A percentile compares a stretch with the other conserved stretches of the same genome.
Evolutionary conservation across 257 asterid genomes (phyloP).

Genomic region (Solanum verrucosum): DNA sequence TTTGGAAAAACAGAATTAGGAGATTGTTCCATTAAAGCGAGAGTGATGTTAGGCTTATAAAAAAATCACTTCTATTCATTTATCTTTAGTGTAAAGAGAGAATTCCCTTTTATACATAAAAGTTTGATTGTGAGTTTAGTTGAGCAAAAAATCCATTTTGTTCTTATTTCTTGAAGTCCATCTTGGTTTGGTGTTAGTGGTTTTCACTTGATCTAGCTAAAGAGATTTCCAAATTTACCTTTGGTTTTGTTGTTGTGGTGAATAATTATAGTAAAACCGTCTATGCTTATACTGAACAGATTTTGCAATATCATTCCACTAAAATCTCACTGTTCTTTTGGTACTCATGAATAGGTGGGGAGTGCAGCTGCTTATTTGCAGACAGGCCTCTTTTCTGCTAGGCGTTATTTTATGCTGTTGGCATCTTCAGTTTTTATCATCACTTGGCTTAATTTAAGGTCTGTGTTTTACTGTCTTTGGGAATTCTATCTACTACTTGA

Average conservation of each 20-base stretch:
- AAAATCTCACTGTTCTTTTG: neutral
- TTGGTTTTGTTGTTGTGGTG: neutral
- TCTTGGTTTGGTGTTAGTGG: neutral
- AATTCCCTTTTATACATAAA: neutral
- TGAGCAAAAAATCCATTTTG: neutral
- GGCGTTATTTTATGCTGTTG: conserved; percentile 50
- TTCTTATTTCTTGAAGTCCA: neutral
- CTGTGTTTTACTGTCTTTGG: conserved; percentile 3
- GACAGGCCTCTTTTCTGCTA: conserved; percentile 46
- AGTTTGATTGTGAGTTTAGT: neutral
- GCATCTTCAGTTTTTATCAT: conserved; percentile 65
- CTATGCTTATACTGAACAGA: neutral
- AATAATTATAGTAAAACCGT: neutral
- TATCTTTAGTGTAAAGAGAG: neutral
- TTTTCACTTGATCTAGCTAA: neutral
- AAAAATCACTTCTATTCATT: neutral
- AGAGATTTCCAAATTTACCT: neutral
- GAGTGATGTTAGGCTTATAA: neutral
- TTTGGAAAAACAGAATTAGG: neutral
- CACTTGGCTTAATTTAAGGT: conserved; percentile 93
- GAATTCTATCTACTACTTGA: neutral
- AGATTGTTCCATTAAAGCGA: neutral
- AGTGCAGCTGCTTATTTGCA: conserved; percentile 87
- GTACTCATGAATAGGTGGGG: conserved; percentile 58
- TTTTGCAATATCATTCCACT: neutral